Conservation (phyloP, 441 rosid species). For the Francoa sonchifolia region DNA sequence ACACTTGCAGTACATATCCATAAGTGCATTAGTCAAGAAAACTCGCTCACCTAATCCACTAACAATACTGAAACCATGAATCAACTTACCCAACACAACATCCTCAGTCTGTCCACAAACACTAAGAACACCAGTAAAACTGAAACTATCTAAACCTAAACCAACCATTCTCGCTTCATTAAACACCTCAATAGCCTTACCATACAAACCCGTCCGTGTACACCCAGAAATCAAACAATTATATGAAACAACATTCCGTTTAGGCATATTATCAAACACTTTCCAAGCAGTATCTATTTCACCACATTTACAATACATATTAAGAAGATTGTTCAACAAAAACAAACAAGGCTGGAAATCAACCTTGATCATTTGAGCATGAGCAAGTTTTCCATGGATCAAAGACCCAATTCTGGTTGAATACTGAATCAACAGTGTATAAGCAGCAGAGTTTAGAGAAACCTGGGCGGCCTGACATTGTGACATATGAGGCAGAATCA, state of each 20-base stretch:
- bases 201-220: conserved; percentile 21
- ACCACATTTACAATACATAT: conserved; percentile 66
- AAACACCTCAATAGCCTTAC: conserved; percentile 16
- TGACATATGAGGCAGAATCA: no score
- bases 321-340: conserved; percentile 31
- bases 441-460: conserved; percentile 20
- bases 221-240: conserved; percentile 58
- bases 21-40: conserved; percentile 19
- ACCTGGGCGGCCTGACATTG: no score
- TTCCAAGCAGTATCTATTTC: conserved; percentile 30
- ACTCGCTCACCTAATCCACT: conserved; percentile 18
- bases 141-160: conserved; percentile 24
- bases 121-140: conserved; percentile 25
- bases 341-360: conserved; percentile 23
- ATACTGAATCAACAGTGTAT: conserved; percentile 22
- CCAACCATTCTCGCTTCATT: conserved; percentile 17
- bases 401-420: conserved; percentile 25
- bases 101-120: conserved; percentile 26
- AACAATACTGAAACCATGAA: conserved; percentile 24
- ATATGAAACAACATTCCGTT: conserved; percentile 54
- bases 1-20: conserved; percentile 31
- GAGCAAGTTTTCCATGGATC: conserved; percentile 24
- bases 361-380: conserved; percentile 31
- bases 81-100: conserved; percentile 22
- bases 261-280: conserved; percentile 38